Base-by-base conservation (phyloP, 2,329 filamentous ascomycete species). In the Raffaelea ambrosiae region DNA sequence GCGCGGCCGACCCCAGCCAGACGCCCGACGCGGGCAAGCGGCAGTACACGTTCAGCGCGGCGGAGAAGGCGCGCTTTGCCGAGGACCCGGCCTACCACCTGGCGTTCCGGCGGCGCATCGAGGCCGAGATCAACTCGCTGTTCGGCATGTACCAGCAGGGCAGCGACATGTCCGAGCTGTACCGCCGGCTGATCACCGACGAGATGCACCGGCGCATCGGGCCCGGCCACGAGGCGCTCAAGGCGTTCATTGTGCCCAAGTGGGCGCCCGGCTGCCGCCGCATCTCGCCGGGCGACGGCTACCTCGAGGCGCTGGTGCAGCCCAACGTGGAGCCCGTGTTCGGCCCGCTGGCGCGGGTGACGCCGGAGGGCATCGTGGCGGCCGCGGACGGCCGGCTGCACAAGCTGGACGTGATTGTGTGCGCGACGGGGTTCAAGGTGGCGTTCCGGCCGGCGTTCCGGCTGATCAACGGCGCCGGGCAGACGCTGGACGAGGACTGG, bases 321-420 rank as follows among this genome's bases (percentile, higher is more conserved):
- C 60, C 64, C 20, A 75, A 77, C 45, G 69, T 75, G 8, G 58
- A 62, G n/a, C 63, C 64, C 7, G 62, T 71, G 20, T 63, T 62
- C 26, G 63, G 66, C 14, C 57, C 56, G 3, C 70, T 76, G 53
- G 51, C 57, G 16, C 57, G 59, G 42, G 58, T 74, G 43, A 62
- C 61, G 1, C 51, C 57, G 1, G 56, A 59, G 14, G 67, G 68
- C 2, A 53, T 62, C 19, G 54, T 62, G 18, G 53, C 53, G 13
- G 44, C 44, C 10, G 57, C 38, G 13, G 48, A 63, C 46, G 63
- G 61, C 13, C 51, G 49, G 45, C 51, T 55, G 36, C 60, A 64
- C 51, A 50, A 58, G 45, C 43, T 58, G 4, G 59, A 61, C 52
- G 43, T 52, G 18, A 44, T 60, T 29, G 48, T 60, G 39, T 69